A percentile compares a stretch with the other conserved stretches of the same genome.
Evolutionary conservation across 73 alveolate genomes (phyloP).

Genomic region (Loxodes magnus): DNA sequence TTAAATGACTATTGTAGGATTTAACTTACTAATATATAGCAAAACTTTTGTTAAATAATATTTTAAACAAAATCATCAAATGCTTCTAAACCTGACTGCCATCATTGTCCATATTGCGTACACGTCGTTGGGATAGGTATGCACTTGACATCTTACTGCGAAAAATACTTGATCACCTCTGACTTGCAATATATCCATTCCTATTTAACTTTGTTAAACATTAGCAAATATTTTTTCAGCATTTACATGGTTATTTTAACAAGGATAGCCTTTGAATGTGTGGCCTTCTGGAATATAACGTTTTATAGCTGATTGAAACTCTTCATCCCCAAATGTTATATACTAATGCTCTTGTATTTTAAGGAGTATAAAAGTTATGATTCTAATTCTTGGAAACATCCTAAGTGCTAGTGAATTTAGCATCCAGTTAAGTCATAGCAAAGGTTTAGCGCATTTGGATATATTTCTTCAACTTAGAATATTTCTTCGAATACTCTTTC

Average conservation of each 20-base stretch:
- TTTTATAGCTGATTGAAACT: slow-evolving; percentile 48
- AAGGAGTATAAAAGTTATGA: no score
- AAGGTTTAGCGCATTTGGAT: no score
- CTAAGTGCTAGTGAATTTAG: no score
- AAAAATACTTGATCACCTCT: slow-evolving; percentile 51
- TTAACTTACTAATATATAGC: no score
- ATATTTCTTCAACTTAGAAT: no score
- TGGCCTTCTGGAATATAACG: slow-evolving; percentile 67
- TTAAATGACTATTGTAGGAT: no score
- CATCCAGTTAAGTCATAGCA: no score
- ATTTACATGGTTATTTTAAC: slow-evolving; percentile 38
- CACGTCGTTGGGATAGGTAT: slow-evolving; percentile 48
- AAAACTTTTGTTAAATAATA: no score
- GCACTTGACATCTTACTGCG: slow-evolving; percentile 46
- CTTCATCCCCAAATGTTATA: slow-evolving; percentile 43
- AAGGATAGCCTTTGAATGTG: slow-evolving; percentile 69
- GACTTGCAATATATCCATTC: slow-evolving; percentile 40
- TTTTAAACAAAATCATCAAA: no score
- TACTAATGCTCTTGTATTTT: no score
- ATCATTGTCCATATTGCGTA: slow-evolving; percentile 66
- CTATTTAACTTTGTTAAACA: slow-evolving; percentile 32
- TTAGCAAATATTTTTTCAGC: slow-evolving; percentile 36
- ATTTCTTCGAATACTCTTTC: no score
- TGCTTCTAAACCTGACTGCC: slow-evolving; percentile 53
- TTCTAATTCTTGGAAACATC: no score